Evolutionary conservation across 2,329 filamentous ascomycete species (phyloP).

Genomic region (Fusarium falciforme): DNA sequence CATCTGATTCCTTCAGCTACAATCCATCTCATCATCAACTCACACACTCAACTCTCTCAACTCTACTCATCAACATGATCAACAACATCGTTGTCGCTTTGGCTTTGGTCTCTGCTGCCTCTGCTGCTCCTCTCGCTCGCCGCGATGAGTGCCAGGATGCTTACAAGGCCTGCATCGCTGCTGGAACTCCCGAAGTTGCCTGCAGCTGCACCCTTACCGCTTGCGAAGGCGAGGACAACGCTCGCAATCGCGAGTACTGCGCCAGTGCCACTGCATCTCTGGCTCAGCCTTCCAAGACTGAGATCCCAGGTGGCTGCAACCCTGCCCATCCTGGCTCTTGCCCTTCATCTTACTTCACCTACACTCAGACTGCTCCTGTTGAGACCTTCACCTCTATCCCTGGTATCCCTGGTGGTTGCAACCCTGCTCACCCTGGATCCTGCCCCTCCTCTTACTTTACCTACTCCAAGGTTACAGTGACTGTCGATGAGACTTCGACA

Average conservation of each 20-base stretch:
- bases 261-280: constrained; percentile 15
- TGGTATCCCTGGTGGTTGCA: constrained; percentile 14
- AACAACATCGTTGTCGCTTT: constrained; percentile 13
- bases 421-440: constrained; percentile 13
- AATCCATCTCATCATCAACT: not conserved
- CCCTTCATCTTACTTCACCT: constrained; percentile 20
- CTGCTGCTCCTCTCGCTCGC: constrained; percentile 11
- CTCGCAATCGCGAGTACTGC: constrained; percentile 21
- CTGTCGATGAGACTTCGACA: not conserved
- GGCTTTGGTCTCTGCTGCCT: constrained; percentile 6
- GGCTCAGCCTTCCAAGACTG: constrained; percentile 3
- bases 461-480: not conserved
- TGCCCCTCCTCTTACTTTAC: constrained; percentile 18
- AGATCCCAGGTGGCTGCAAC: constrained; percentile 16
- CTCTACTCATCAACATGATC: constrained; percentile 14
- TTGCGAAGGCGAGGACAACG: constrained; percentile 19
- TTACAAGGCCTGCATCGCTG: constrained; percentile 19
- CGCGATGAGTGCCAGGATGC: constrained; percentile 15
- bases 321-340: constrained; percentile 12
- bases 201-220: constrained; percentile 16
- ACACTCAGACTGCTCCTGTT: not conserved
- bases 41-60: not conserved
- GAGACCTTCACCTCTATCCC: constrained; percentile 8
- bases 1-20: not conserved
- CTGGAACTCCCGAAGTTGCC: constrained; percentile 15